Conservation (phyloP, 139 green algal species). For the Edaphochlamys debaryana region DNA sequence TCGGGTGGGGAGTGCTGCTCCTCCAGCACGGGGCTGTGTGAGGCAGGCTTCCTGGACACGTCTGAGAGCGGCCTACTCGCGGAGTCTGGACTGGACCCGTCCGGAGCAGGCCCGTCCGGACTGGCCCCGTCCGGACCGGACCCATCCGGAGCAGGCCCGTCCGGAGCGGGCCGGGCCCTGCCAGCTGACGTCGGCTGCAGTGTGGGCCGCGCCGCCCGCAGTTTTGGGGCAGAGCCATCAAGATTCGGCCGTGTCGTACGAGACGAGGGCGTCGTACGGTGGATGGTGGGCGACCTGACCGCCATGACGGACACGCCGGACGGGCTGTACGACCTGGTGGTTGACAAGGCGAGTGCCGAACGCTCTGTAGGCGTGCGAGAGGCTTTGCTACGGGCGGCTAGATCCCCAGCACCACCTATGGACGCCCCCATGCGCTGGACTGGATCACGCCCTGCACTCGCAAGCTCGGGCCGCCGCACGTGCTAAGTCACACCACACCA, state of each 20-base stretch:
- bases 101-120: not conserved
- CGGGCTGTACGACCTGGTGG: constrained; percentile 9
- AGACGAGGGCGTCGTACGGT: not conserved
- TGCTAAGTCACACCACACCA: not conserved
- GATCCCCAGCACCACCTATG: too few relatives aligned
- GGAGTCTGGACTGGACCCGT: too few relatives aligned
- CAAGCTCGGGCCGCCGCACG: too few relatives aligned
- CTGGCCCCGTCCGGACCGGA: too few relatives aligned
- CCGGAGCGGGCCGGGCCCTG: not conserved
- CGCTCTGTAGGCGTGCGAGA: not conserved
- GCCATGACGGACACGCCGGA: not conserved
- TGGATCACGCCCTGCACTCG: not conserved
- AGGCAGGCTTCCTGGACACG: too few relatives aligned
- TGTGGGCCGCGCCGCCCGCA: too few relatives aligned
- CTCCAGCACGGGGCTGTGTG: too few relatives aligned
- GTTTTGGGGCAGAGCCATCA: too few relatives aligned
- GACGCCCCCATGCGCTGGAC: not conserved
- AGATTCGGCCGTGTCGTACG: too few relatives aligned
- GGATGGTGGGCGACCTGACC: constrained; percentile 13
- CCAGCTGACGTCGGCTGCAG: not conserved
- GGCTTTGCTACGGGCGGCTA: not conserved
- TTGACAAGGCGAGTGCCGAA: not conserved
- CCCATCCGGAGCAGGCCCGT: not conserved
- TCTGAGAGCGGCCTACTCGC: too few relatives aligned
- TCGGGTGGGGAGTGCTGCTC: too few relatives aligned